A percentile compares a stretch with the other conserved stretches of the same genome.
Evolutionary conservation across 768 basidiomycete species (phyloP).

Genomic region (Russula sp.): DNA sequence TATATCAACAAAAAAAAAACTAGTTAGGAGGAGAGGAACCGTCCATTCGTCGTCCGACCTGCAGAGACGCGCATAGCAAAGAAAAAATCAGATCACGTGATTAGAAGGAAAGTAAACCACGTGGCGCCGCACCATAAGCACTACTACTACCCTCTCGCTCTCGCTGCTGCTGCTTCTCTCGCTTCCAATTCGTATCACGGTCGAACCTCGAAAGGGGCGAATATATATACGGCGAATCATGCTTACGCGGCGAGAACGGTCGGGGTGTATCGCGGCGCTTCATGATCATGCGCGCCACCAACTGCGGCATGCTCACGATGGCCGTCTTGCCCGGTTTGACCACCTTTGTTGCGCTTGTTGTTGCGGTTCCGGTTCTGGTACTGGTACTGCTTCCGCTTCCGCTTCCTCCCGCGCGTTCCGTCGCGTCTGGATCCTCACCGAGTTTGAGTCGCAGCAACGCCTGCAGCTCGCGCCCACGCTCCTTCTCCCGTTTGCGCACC

Average conservation of each 20-base stretch:
- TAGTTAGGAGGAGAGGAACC: conserved; percentile 1
- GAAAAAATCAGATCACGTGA: background rate
- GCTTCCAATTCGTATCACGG: conserved; percentile 4
- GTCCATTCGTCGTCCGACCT: conserved; percentile 9
- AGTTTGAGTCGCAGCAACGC: conserved; percentile 51
- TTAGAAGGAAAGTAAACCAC: background rate
- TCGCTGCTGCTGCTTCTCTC: background rate
- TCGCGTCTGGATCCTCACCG: conserved; percentile 25
- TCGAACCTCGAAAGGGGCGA: conserved; percentile 27
- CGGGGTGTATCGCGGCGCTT: conserved; percentile 35
- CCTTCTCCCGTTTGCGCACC: conserved; percentile 44
- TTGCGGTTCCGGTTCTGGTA: no score
- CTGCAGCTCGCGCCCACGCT: conserved; percentile 48
- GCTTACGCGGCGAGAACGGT: conserved; percentile 33
- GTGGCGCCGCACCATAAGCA: conserved; percentile 1
- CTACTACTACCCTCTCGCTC: background rate
- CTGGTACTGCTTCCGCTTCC: no score
- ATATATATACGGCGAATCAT: conserved; percentile 24
- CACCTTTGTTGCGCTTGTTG: no score
- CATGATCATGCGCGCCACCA: conserved; percentile 43
- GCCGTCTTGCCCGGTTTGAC: conserved; percentile 11
- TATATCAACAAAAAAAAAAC: background rate
- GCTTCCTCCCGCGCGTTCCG: conserved; percentile 24
- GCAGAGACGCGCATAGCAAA: no score
- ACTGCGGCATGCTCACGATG: conserved; percentile 32